A percentile compares a stretch with the other conserved stretches of the same genome.
Conservation (phyloP, 2,329 filamentous ascomycete genomes). For the Aureobasidium sp. region DNA sequence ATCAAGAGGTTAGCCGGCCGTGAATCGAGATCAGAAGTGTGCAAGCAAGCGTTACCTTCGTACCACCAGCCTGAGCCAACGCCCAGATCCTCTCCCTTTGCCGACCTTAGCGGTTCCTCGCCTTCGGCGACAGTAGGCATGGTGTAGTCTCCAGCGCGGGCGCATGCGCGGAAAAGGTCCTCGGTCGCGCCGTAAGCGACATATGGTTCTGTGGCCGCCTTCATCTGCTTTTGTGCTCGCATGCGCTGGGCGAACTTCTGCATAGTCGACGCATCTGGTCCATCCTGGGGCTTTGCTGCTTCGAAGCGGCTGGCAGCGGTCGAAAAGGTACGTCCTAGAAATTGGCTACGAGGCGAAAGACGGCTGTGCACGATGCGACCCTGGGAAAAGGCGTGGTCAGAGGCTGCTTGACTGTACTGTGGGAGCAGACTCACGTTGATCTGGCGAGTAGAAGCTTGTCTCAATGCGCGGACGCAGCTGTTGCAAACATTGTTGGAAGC, state of each 20-base stretch:
- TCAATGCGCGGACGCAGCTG: slow-evolving; percentile 22
- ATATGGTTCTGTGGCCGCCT: slow-evolving; percentile 57
- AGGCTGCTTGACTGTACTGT: slow-evolving; percentile 5
- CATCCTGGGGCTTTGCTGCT: not conserved
- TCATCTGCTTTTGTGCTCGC: slow-evolving; percentile 20
- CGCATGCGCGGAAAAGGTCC: slow-evolving; percentile 68
- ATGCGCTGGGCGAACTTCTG: slow-evolving; percentile 19
- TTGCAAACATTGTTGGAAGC: slow-evolving; percentile 21
- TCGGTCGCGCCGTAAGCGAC: slow-evolving; percentile 74
- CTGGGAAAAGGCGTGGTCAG: slow-evolving; percentile 3
- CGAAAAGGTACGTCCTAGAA: not conserved
- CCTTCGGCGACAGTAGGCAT: slow-evolving; percentile 58
- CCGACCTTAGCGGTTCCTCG: slow-evolving; percentile 61
- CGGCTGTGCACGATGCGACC: not conserved
- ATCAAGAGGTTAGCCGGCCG: slow-evolving; percentile 12
- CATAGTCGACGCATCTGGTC: slow-evolving; percentile 12
- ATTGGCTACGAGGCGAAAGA: slow-evolving; percentile 1
- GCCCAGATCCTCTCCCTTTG: slow-evolving; percentile 77
- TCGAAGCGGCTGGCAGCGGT: not conserved
- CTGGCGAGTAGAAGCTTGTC: slow-evolving; percentile 16
- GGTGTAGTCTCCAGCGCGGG: slow-evolving; percentile 65
- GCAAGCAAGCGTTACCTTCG: slow-evolving; percentile 47
- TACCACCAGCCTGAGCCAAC: slow-evolving; percentile 74
- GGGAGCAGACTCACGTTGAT: slow-evolving; percentile 16
- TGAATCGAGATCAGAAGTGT: not conserved